A percentile compares a stretch with the other conserved stretches of the same genome.
Evolutionary conservation across 768 basidiomycete species (phyloP).

Genomic region (Sutorius australiensis): DNA sequence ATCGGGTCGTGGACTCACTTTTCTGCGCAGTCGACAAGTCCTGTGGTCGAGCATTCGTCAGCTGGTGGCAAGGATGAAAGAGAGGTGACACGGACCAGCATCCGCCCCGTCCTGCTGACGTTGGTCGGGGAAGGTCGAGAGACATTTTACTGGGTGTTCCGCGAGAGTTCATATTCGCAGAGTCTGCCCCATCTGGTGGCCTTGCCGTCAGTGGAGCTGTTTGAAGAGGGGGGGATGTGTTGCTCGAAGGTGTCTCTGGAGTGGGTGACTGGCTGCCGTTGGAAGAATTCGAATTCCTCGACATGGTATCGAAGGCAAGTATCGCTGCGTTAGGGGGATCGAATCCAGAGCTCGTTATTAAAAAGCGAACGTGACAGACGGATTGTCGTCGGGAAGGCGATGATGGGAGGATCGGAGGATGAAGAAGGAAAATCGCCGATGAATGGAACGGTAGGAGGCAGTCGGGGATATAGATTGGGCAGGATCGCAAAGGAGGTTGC

Average conservation of each 20-base stretch:
- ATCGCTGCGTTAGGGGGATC: constrained; percentile 22
- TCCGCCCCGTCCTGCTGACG: constrained; percentile 64
- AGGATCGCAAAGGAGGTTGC: constrained; percentile 23
- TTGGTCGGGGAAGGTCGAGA: constrained; percentile 49
- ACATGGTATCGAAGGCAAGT: constrained; percentile 37
- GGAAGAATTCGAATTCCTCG: constrained; percentile 46
- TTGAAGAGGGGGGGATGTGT: constrained; percentile 44
- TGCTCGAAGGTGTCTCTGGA: constrained; percentile 40
- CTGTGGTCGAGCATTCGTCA: constrained; percentile 34
- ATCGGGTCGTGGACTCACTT: constrained; percentile 42
- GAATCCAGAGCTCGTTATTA: constrained; percentile 26
- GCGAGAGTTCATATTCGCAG: constrained; percentile 21
- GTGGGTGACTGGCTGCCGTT: constrained; percentile 49
- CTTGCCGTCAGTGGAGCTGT: constrained; percentile 35
- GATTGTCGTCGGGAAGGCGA: constrained; percentile 22
- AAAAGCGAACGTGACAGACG: constrained; percentile 12
- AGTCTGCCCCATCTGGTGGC: constrained; percentile 33
- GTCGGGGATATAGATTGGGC: constrained; percentile 32
- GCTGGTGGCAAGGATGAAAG: background rate
- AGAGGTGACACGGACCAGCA: constrained; percentile 59
- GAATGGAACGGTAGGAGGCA: constrained; percentile 10
- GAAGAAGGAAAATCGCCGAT: constrained; percentile 28
- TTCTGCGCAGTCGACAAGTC: constrained; percentile 81
- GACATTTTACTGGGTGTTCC: constrained; percentile 47
- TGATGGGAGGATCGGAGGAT: constrained; percentile 29